Conservation (phyloP, 2,329 filamentous ascomycete species). For the Phialophora macrospora region DNA sequence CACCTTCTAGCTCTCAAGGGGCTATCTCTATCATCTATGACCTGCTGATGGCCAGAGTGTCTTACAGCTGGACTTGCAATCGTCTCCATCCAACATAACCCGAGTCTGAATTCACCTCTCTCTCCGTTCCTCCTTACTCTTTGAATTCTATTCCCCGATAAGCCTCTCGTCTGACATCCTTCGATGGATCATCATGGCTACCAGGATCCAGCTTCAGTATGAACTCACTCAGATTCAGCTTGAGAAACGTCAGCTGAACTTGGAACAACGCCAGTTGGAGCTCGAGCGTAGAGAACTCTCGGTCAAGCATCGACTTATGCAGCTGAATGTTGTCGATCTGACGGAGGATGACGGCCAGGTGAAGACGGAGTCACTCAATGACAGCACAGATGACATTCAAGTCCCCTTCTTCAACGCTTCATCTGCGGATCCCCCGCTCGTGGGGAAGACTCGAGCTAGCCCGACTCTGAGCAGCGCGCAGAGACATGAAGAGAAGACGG, state of each 20-base stretch:
- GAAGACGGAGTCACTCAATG: neutral
- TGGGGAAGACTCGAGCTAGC: neutral
- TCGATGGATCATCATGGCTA: neutral
- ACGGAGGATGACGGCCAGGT: neutral
- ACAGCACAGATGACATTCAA: neutral
- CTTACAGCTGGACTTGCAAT: neutral
- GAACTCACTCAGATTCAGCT: constrained; percentile 1
- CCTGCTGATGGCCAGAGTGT: neutral
- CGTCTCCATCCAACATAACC: neutral
- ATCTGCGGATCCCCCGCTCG: neutral
- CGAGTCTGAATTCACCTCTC: neutral
- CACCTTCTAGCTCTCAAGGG: neutral
- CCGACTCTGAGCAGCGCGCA: neutral
- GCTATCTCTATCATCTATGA: neutral
- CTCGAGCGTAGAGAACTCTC: neutral
- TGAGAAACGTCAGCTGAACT: neutral
- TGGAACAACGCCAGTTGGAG: neutral
- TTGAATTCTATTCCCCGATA: neutral
- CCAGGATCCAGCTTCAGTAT: neutral
- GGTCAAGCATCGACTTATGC: neutral
- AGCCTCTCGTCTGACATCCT: neutral
- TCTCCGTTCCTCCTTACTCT: neutral
- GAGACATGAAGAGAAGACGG: neutral
- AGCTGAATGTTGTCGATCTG: neutral
- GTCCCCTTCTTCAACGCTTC: neutral